Base-by-base conservation (phyloP, 1,284 basidiomycete genomes). In the Tylopilus sp. region DNA sequence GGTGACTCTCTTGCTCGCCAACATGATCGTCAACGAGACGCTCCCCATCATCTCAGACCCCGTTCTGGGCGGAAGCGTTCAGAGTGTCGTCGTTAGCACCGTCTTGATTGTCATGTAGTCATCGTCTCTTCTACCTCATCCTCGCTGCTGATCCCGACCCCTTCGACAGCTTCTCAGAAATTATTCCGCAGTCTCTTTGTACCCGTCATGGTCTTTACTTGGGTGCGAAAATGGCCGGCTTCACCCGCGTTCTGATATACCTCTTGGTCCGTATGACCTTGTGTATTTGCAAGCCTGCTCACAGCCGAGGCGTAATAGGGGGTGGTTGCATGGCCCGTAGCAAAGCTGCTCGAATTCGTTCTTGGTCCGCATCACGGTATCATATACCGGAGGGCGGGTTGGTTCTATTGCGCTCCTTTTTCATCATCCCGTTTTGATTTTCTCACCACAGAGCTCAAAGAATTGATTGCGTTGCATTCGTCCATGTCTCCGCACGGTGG, bases 11-110 rank as follows among this genome's bases (percentile, higher is more conserved):
- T 77, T 92, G 9, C 71, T 93, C 28, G 83, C 86, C 38, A 92
- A 92, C 68, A 92, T 92, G 90, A 90, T 95, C 57, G 85, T 87
- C 58, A 94, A 94, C 68, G 92, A 95, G 71, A 84, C 91, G 4
- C 79, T 97, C 4, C 94, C 95, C 26, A 84, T 97, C 62, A 92
- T 97, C 59, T 80, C 90, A 25, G 91, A 94, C 63, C 85, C 85
- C 21, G 76, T 97, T 35, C 78, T 97, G 2, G 93, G 93, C 30
- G 91, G 92, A 34, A 91, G 92, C 25, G 69, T 88, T 11, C 80
- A 78, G 60, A 88, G 90, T 41, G 89, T 94, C 49, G 74, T 91
- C 48, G 84, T 88, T 44, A 92, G 87, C 54, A 95, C 92, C 1
- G 79, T 86, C 29, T 79, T 93, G 57, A 92, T 93, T 57, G 89